These are phyloP conservation scores for Trichothecium sympodiale DNA, from an alignment of 2,329 filamentous ascomycete species.

Conservation along the genomic window DNA sequence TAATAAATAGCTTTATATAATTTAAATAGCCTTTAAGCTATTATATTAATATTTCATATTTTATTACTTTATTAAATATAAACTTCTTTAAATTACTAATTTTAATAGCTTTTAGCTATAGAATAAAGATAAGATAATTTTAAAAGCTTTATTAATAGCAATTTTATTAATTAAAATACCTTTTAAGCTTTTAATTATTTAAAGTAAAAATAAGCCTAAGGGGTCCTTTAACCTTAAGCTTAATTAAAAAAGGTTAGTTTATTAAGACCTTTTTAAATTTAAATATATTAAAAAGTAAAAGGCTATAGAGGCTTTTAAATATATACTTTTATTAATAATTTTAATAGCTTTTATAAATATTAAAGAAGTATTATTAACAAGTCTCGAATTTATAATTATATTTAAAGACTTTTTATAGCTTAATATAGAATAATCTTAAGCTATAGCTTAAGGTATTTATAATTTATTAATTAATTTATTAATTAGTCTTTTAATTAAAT, in stretches of 20 bases:
- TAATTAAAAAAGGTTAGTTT: not conserved
- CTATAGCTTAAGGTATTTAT: not conserved
- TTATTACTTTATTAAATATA: constrained; percentile 1
- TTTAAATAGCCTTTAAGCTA: not conserved
- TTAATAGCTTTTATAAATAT: too few species aligned
- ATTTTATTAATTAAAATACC: not conserved
- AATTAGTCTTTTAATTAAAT: too few species aligned
- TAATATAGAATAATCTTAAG: not conserved
- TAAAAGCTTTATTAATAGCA: not conserved
- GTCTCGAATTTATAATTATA: not conserved
- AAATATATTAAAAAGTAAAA: not conserved
- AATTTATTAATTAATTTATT: not conserved
- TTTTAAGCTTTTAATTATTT: not conserved
- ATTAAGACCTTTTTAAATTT: too few species aligned
- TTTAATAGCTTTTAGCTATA: not conserved
- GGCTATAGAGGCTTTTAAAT: not conserved
- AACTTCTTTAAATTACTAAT: not conserved
- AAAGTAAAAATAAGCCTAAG: not conserved
- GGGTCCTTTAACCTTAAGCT: not conserved
- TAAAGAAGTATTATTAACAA: too few species aligned
- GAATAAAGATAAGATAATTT: not conserved
- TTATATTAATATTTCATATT: not conserved
- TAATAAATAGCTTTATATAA: not conserved
- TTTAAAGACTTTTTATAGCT: too few species aligned
- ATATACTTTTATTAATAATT: not conserved